Conservation (phyloP, 108 stramenopile genomes). For the Pseudonitzschia multistriata region DNA sequence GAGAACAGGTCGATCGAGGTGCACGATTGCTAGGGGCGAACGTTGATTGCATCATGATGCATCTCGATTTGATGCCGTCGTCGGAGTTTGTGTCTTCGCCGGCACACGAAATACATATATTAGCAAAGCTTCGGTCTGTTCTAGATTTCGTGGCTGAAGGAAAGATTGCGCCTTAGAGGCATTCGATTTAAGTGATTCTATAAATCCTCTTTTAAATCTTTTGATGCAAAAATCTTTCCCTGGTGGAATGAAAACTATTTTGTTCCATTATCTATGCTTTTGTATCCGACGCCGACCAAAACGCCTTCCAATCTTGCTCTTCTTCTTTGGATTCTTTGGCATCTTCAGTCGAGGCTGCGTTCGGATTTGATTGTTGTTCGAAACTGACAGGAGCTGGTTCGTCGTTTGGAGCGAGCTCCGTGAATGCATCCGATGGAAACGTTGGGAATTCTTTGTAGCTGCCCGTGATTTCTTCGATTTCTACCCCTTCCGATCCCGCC, state of each 20-base stretch:
- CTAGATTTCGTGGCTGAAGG: constrained; percentile 13
- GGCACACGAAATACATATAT: constrained; percentile 26
- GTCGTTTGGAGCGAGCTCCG: constrained; percentile 10
- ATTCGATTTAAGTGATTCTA: background rate
- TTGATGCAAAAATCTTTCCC: too few relatives aligned
- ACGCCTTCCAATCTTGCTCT: background rate
- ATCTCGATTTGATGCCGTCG: constrained; percentile 17
- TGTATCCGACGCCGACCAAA: background rate
- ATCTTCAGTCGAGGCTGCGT: background rate
- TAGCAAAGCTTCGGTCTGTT: constrained; percentile 20
- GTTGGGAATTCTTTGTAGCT: constrained; percentile 30
- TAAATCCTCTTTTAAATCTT: too few relatives aligned
- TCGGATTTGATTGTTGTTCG: background rate
- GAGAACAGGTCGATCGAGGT: constrained; percentile 74
- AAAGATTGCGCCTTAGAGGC: background rate
- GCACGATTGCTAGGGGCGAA: constrained; percentile 62
- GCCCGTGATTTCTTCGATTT: constrained; percentile 24
- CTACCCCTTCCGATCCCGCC: constrained; percentile 7
- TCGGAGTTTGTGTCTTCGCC: constrained; percentile 5
- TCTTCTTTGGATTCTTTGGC: background rate
- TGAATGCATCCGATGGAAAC: constrained; percentile 2
- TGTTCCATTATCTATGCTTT: background rate
- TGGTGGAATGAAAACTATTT: background rate
- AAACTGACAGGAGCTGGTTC: constrained; percentile 3
- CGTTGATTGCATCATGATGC: constrained; percentile 71